phyloP scores from a whole-genome alignment of 1,139 yeast species.

The Pneumocystis carinii region DNA sequence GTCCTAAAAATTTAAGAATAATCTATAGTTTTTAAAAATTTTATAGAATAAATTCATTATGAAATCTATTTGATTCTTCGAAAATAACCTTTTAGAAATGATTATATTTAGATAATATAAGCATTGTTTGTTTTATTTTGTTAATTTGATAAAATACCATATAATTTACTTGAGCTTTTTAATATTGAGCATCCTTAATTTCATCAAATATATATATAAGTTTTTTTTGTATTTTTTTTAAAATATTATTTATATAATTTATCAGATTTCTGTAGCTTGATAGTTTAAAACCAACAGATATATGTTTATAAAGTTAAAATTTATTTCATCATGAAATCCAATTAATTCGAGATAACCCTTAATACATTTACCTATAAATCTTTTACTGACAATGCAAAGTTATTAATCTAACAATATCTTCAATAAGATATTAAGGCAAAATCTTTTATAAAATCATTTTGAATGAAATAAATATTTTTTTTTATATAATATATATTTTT shows the following conservation, averaged over 20 bases:
- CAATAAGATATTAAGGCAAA: constrained; percentile 41
- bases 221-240: constrained; percentile 45
- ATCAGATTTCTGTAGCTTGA: constrained; percentile 53
- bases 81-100: constrained; percentile 48
- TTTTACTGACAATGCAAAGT: constrained; percentile 92
- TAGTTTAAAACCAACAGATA: constrained; percentile 72
- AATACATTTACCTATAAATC: constrained; percentile 96
- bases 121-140: constrained; percentile 70
- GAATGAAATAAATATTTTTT: constrained; percentile 29
- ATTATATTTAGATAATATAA: constrained; percentile 67
- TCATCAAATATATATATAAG: constrained; percentile 55
- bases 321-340: constrained; percentile 62
- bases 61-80: constrained; percentile 40
- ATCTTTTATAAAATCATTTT: constrained; percentile 30
- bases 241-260: constrained; percentile 41
- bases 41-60: constrained; percentile 84
- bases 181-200: constrained; percentile 72
- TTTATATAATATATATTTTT: constrained; percentile 51
- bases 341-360: constrained; percentile 95
- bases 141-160: constrained; percentile 16
- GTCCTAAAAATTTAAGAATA: neutral
- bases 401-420: constrained; percentile 64
- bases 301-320: constrained; percentile 63
- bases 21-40: constrained; percentile 75
- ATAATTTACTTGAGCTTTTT: constrained; percentile 37